Base-by-base conservation (phyloP, 2,329 filamentous ascomycete genomes). In the Trichoderma atrobrunneum region DNA sequence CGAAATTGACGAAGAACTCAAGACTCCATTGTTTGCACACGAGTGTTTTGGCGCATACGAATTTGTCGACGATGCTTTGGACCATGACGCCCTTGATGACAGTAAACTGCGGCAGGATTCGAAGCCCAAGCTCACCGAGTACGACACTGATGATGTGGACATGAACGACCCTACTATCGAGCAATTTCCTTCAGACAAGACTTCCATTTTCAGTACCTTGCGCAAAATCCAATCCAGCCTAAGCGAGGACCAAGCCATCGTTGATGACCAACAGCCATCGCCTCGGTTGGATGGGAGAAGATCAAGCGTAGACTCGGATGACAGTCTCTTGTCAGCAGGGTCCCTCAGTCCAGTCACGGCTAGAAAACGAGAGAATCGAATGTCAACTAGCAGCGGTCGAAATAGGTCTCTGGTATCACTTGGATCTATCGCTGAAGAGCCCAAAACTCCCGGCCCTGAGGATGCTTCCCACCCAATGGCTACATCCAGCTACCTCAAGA, bases 161-260 rank as follows among this genome's bases (percentile, higher is more conserved):
- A 72, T 84, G 2, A 81, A 84, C 61, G 86, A 87, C 64, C 85
- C 86, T 1, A 85, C 82, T 0, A 77, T 87, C 10, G 86, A 87
- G 73, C 79, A 76, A 21, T 87, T 87, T 73, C 86, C 86, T 2
- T 85, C 82, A 1, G 82, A 83, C 65, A 80, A 81, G 18, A 78
- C 80, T 0, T 84, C 83, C 7, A 85, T 87, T 64, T 77, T 87
- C 14, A 81, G 83, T 62, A 80, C 83, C 1, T 79, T 87, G 16
- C 82, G 84, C 7, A 84, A 83, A 66, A 82, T 87, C 16, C 83
- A 83, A 71, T 85, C 83, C 0, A 82, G 84, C 56, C 79, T 84
- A 0, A 79, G 80, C 51, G 83, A 82, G 59, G 83, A 85, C 39
- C 78, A 80, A 32, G 76, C 81, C 0, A 79, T 81, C 24, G 76